Evolutionary conservation across 768 basidiomycete genomes (phyloP).

Genomic region (Podaxis carcinomalis): DNA sequence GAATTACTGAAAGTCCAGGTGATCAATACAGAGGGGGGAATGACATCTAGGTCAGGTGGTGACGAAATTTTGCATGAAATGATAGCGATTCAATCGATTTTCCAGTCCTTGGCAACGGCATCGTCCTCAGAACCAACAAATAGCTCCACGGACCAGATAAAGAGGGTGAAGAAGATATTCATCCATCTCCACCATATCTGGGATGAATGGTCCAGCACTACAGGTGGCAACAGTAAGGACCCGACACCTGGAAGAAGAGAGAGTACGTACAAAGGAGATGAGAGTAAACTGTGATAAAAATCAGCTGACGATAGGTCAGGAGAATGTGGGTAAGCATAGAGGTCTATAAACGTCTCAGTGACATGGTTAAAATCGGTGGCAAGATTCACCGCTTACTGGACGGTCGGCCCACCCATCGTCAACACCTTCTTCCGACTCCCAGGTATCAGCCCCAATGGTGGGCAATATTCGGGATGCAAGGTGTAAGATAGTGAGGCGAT

Average conservation of each 20-base stretch:
- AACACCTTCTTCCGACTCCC: constrained; percentile 63
- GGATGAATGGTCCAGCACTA: constrained; percentile 85
- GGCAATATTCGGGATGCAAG: constrained; percentile 80
- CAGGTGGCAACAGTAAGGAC: neutral
- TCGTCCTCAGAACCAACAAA: constrained; percentile 77
- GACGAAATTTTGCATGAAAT: neutral
- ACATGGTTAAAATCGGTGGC: neutral
- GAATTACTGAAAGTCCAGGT: constrained; percentile 36
- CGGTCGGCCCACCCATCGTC: constrained; percentile 68
- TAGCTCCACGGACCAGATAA: constrained; percentile 80
- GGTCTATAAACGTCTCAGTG: constrained; percentile 41
- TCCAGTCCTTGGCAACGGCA: constrained; percentile 63
- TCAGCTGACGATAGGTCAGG: constrained; percentile 77
- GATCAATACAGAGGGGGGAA: neutral
- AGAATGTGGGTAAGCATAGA: constrained; percentile 71
- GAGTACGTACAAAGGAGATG: constrained; percentile 66
- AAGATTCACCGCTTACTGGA: constrained; percentile 45
- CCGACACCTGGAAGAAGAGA: neutral
- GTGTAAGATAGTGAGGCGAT: constrained; percentile 77
- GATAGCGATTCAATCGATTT: constrained; percentile 52
- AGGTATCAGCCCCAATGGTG: constrained; percentile 77
- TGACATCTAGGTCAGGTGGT: neutral
- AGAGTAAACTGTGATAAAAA: constrained; percentile 85
- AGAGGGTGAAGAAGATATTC: constrained; percentile 82
- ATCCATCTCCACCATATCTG: constrained; percentile 94